Conservation (phyloP, 1,284 basidiomycete species). For the Ganoderma lingzhi region DNA sequence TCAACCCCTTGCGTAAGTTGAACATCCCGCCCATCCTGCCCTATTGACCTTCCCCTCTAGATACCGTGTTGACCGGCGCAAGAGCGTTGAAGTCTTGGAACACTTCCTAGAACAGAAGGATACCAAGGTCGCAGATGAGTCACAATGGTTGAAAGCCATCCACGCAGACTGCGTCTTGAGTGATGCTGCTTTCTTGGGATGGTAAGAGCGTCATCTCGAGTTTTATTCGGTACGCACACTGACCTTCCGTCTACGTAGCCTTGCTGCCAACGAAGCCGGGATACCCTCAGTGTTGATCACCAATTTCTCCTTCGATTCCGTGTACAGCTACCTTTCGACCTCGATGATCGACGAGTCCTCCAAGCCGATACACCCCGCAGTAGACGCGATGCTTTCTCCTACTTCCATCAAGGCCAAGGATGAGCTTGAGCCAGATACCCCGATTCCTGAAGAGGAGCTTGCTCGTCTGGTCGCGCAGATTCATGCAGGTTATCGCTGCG, state of each 20-base stretch:
- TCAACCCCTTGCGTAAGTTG: conserved; percentile 72
- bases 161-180: conserved; percentile 70
- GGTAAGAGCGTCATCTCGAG: conserved; percentile 52
- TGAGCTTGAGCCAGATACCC: conserved; percentile 52
- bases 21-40: background rate
- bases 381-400: conserved; percentile 23
- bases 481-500: conserved; percentile 71
- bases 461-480: conserved; percentile 69
- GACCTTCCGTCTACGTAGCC: conserved; percentile 48
- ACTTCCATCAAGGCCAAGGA: conserved; percentile 3
- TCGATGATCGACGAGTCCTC: conserved; percentile 30
- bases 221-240: background rate
- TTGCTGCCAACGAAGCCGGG: conserved; percentile 68
- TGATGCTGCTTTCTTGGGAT: conserved; percentile 82
- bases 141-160: conserved; percentile 61
- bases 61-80: conserved; percentile 74
- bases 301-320: conserved; percentile 85
- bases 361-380: conserved; percentile 10
- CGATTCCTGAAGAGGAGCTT: conserved; percentile 58
- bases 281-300: conserved; percentile 77
- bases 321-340: conserved; percentile 71
- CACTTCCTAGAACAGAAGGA: conserved; percentile 66
- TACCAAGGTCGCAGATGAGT: conserved; percentile 61
- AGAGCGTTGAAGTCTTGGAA: conserved; percentile 69
- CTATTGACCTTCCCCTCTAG: conserved; percentile 40